Evolutionary conservation across 2,329 filamentous ascomycete genomes (phyloP).

Genomic region (Mollisia scopiformis): DNA sequence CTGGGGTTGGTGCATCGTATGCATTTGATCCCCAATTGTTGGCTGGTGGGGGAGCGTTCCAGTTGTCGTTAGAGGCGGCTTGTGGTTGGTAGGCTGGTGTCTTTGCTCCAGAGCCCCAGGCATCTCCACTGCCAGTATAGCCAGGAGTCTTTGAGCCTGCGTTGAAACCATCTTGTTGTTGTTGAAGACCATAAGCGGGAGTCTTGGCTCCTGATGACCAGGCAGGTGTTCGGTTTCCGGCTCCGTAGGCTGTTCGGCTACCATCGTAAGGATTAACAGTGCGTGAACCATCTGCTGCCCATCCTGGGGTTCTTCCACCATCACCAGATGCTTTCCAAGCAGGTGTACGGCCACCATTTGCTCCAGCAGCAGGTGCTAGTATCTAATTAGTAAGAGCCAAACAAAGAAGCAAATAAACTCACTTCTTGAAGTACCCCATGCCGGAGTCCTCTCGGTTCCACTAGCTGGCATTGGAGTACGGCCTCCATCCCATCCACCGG

Average conservation of each 20-base stretch:
- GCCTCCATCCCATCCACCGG: constrained; percentile 64
- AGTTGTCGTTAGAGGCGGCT: constrained; percentile 59
- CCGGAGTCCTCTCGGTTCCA: constrained; percentile 71
- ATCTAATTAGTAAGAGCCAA: constrained; percentile 19
- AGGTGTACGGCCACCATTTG: constrained; percentile 62
- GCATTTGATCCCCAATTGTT: constrained; percentile 42
- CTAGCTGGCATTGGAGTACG: constrained; percentile 68
- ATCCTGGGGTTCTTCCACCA: constrained; percentile 67
- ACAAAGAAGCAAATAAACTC: constrained; percentile 43
- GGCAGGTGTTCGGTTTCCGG: constrained; percentile 71
- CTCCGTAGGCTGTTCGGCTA: constrained; percentile 73
- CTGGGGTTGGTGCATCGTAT: constrained; percentile 74
- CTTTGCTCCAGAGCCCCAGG: constrained; percentile 60
- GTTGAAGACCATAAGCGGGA: constrained; percentile 52
- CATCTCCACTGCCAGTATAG: constrained; percentile 62
- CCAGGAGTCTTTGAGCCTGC: constrained; percentile 78
- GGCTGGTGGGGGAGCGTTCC: constrained; percentile 26
- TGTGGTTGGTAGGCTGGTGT: constrained; percentile 70
- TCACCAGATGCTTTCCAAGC: constrained; percentile 61
- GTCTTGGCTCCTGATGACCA: constrained; percentile 82
- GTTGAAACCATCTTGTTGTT: constrained; percentile 60
- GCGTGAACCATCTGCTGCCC: constrained; percentile 65
- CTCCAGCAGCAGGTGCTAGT: constrained; percentile 55
- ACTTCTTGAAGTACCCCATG: constrained; percentile 70
- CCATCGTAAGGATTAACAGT: constrained; percentile 68